Conservation (phyloP, 75 land plant species). For the Sequoiadendron giganteum region DNA sequence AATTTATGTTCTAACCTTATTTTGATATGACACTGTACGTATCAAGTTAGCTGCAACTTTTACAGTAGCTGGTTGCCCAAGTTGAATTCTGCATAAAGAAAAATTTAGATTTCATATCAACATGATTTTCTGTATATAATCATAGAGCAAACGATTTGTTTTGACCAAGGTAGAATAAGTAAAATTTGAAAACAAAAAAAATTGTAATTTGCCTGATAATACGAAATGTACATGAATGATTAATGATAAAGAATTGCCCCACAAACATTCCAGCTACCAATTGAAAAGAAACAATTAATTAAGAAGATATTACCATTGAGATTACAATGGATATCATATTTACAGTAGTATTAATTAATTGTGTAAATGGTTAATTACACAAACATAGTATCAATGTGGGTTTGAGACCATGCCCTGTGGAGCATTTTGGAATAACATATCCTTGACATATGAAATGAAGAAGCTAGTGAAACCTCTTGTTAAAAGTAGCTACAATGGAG, state of each 20-base stretch:
- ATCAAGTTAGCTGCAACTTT: conserved; percentile 88
- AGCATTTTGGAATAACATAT: neutral
- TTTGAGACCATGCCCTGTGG: neutral
- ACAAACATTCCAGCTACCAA: neutral
- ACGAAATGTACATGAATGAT: neutral
- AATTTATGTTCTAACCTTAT: conserved; percentile 59
- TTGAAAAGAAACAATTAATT: neutral
- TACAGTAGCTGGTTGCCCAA: conserved; percentile 94
- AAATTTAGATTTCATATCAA: neutral
- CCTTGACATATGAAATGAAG: neutral
- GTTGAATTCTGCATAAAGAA: conserved; percentile 65
- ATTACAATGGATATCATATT: neutral
- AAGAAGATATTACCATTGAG: neutral
- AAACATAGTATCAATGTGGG: neutral
- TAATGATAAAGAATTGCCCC: neutral
- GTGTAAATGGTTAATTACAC: neutral
- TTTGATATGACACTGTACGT: conserved; percentile 68
- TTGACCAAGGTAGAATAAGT: neutral
- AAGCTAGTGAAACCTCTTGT: neutral
- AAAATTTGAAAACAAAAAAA: neutral
- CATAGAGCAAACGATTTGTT: neutral
- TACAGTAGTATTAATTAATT: neutral
- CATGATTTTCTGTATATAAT: conserved; percentile 6
- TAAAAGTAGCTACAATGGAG: neutral
- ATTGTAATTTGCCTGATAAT: neutral